These are phyloP conservation scores for Calocera viscosa DNA, from an alignment of 768 basidiomycete genomes.

Conservation along the genomic window DNA sequence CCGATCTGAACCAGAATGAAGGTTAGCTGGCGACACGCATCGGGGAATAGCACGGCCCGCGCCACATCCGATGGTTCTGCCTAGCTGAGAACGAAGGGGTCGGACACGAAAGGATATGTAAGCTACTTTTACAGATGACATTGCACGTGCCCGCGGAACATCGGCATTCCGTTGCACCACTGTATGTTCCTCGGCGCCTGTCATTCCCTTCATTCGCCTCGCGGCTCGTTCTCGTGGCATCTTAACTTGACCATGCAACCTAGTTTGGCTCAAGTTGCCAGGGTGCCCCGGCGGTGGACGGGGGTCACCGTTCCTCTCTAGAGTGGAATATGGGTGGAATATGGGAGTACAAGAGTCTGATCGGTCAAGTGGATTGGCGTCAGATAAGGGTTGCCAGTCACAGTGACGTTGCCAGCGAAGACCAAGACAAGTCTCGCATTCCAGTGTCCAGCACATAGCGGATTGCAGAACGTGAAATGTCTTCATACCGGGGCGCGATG, in stretches of 20 bases:
- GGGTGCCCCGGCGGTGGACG: not conserved
- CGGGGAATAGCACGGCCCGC: not conserved
- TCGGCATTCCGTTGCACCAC: not conserved
- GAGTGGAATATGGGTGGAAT: not conserved
- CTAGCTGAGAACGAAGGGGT: constrained; percentile 8
- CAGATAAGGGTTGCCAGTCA: not conserved
- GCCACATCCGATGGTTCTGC: not conserved
- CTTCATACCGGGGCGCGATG: not conserved
- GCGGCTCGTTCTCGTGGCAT: not conserved
- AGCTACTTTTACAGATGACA: constrained; percentile 4
- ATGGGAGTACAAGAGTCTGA: not conserved
- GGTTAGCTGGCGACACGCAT: not conserved
- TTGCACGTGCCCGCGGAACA: constrained; percentile 5
- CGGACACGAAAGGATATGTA: not conserved
- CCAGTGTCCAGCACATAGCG: not conserved
- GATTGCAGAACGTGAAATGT: not conserved
- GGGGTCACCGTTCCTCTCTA: not conserved
- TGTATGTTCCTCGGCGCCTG: not conserved
- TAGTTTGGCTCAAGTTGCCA: not conserved
- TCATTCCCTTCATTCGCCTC: not conserved
- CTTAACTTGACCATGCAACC: not conserved
- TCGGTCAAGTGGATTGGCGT: not conserved
- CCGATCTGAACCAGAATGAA: not conserved
- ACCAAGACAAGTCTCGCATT: not conserved
- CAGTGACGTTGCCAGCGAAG: not conserved